A percentile compares a stretch with the other conserved stretches of the same genome.
Conservation (phyloP, 768 basidiomycete genomes). For the Boletus eberwhitei region DNA sequence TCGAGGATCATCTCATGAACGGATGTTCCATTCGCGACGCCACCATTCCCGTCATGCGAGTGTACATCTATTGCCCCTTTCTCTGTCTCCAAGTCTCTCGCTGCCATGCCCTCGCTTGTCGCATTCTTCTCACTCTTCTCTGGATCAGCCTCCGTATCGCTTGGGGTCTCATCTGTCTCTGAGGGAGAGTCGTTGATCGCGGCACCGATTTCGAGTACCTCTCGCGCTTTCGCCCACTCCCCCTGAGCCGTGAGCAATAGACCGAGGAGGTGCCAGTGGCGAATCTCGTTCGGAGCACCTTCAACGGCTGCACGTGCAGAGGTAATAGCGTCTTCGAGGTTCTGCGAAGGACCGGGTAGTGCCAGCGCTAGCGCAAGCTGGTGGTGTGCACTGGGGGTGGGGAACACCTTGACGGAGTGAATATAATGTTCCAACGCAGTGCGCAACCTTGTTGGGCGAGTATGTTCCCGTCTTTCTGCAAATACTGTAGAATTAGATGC, state of each 20-base stretch:
- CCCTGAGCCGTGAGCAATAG: constrained; percentile 74
- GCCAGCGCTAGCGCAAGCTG: constrained; percentile 78
- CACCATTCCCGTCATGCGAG: background rate
- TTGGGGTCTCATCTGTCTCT: constrained; percentile 34
- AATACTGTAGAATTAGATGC: background rate
- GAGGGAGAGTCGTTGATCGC: constrained; percentile 45
- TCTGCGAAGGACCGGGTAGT: constrained; percentile 58
- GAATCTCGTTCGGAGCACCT: constrained; percentile 54
- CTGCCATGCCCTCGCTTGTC: background rate
- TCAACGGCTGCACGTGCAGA: constrained; percentile 74
- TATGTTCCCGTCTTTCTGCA: constrained; percentile 63
- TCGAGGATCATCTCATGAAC: constrained; percentile 31
- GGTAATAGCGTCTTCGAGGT: constrained; percentile 64
- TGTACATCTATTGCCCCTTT: background rate
- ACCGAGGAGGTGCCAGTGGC: constrained; percentile 91
- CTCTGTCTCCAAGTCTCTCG: constrained; percentile 15
- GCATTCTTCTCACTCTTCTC: constrained; percentile 8
- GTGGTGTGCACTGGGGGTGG: constrained; percentile 62
- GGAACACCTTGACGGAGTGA: constrained; percentile 43
- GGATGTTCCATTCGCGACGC: background rate
- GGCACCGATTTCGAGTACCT: constrained; percentile 76
- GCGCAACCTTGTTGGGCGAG: constrained; percentile 56
- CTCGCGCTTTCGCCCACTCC: constrained; percentile 74
- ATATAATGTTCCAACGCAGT: constrained; percentile 52
- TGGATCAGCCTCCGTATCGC: constrained; percentile 19